These are phyloP conservation scores for Boletellus sp. DNA, from an alignment of 1,284 basidiomycete species.

Conservation along the genomic window DNA sequence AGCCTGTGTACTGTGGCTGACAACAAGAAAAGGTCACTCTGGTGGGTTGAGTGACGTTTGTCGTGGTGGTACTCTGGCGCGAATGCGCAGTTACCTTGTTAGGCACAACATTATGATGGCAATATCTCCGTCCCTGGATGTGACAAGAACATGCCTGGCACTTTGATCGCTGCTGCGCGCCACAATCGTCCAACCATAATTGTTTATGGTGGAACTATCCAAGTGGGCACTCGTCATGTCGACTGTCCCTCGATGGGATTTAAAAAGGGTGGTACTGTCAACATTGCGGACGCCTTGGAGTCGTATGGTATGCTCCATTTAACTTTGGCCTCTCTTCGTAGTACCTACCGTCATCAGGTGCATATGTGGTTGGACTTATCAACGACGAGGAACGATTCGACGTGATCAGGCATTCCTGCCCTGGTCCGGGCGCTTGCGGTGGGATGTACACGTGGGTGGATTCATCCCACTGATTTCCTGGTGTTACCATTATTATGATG, in stretches of 20 bases:
- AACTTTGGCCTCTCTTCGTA: neutral
- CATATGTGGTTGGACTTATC: conserved; percentile 71
- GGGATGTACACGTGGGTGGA: conserved; percentile 76
- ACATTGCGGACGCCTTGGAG: conserved; percentile 82
- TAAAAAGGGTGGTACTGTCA: conserved; percentile 75
- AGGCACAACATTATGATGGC: conserved; percentile 87
- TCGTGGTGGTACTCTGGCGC: neutral
- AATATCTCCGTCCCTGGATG: conserved; percentile 82
- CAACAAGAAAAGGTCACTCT: conserved; percentile 52
- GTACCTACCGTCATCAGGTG: conserved; percentile 43
- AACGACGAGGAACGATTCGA: conserved; percentile 76
- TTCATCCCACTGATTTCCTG: neutral
- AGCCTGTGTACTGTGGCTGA: conserved; percentile 4
- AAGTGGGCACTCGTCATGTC: conserved; percentile 68
- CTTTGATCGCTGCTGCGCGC: conserved; percentile 78
- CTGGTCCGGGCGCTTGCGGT: conserved; percentile 74
- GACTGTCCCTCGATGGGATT: conserved; percentile 80
- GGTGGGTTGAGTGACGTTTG: conserved; percentile 36
- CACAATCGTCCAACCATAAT: conserved; percentile 85
- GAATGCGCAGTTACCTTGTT: conserved; percentile 2
- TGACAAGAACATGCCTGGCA: conserved; percentile 94
- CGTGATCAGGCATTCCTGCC: conserved; percentile 80
- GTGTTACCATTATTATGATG: neutral
- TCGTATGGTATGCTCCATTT: conserved; percentile 55
- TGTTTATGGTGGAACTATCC: conserved; percentile 83